Base-by-base conservation (phyloP, 2,329 filamentous ascomycete genomes). In the Orbilia oligospora region DNA sequence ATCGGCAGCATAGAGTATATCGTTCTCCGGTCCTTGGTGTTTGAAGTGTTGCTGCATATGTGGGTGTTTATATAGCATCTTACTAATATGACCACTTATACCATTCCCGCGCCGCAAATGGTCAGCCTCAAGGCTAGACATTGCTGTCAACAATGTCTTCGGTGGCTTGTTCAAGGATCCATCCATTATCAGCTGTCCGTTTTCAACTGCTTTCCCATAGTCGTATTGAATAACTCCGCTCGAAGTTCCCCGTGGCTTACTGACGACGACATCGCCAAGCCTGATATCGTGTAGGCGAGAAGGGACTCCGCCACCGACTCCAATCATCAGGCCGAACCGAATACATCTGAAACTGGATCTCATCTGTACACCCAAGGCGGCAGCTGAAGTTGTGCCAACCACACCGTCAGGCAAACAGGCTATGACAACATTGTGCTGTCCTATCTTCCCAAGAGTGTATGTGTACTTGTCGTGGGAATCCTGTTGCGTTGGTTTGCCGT, bases 221-320 rank as follows among this genome's bases (percentile, higher is more conserved):
- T 77, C 72, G 22, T 77, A 77, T 41, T 77, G 72, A 18, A 77
- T 38, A 6, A 77, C 67, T 1, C 66, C 72, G 22, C 51, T 66
- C 6, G 49, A 66, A 18, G 24, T 30, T 6, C 61, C 67, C 22
- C 38, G 66, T 4, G 16, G 72, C n/a, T 67, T 77, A 24, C 72
- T 77, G 1, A 77, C 66, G 14, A 77, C 61, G 9, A 77, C 67
- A 36, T 77, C 72, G 33, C 72, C 83, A 0, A 83, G 80, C 1
- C 82, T 80, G 10, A 84, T 80, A 71, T 83, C 82, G 4, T 58
- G 9, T 12, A 55, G 12, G 0, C 12, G 27, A 10, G 56, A 63
- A 14, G 82, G 81, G 3, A 78, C 78, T 9, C 82, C 83, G 14
- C 83, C 82, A 27, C 82, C 82, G 22, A 83, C 81, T 18, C 82